phyloP scores from a whole-genome alignment of 176 grass and related monocot species.

The Aegilops longissima region DNA sequence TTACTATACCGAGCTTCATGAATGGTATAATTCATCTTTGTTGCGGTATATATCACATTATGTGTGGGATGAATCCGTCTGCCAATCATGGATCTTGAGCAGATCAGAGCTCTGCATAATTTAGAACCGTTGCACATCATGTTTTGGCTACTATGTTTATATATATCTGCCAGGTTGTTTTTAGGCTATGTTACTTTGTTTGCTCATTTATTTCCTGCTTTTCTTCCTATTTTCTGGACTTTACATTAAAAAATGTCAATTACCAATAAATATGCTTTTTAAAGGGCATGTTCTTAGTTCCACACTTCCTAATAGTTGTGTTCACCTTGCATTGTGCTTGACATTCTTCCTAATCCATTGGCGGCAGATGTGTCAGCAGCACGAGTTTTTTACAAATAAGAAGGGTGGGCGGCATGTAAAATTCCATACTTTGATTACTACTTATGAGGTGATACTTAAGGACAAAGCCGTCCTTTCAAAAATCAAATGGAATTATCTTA shows the following conservation, averaged over 20 bases:
- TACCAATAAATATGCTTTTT: neutral
- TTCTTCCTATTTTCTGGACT: conserved; percentile 14
- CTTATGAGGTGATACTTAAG: conserved; percentile 99
- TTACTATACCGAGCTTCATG: neutral
- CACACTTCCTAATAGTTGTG: neutral
- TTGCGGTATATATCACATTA: neutral
- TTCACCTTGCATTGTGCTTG: neutral
- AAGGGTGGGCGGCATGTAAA: conserved; percentile 78
- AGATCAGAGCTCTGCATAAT: neutral
- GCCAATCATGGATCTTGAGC: neutral
- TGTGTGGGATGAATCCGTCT: neutral
- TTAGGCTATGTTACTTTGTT: neutral
- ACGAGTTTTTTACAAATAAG: conserved; percentile 86
- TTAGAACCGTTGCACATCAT: neutral
- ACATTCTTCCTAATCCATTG: neutral
- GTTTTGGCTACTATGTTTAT: conserved; percentile 3
- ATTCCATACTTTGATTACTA: conserved; percentile 89
- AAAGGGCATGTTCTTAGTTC: conserved; percentile 1
- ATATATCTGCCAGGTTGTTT: neutral
- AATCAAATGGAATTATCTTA: conserved; percentile 98
- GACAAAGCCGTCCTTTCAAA: conserved; percentile 95
- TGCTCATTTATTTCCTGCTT: neutral
- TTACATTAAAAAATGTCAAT: neutral
- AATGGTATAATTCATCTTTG: neutral
- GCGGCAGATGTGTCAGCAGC: conserved; percentile 73